Evolutionary conservation across 2,329 filamentous ascomycete genomes (phyloP), one percentile per base, ranked within the genome.

Genomic region (Cryphonectria carpinicola): DNA sequence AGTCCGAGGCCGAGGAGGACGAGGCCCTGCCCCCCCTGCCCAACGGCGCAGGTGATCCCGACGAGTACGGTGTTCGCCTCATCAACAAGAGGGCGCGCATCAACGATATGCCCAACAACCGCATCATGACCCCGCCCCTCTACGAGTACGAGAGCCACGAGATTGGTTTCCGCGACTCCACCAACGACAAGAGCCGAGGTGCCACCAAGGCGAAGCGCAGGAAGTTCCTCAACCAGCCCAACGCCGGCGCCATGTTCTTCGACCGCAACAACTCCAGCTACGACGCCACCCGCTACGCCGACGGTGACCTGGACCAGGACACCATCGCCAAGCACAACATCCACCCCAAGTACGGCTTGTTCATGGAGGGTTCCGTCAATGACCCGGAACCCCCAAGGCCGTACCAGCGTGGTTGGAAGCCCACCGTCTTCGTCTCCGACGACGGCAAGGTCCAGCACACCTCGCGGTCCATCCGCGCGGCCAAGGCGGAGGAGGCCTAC

Each of bases 161-260:
- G 75, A 89, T 90, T 72, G 88, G 88, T 19, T 89, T 88, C 77
- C 83, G 86, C 32, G 88, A 89, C 74, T 87, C 86, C 4, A 84
- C 84, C 72, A 89, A 89, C 71, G 86, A 87, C 74, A 83, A 84
- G 41, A 82, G 82, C 71, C 85, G 86, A 70, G 85, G 85, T 32
- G 85, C 86, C 63, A 88, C 84, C 46, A 83, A 82, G 73, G 82
- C 83, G 19, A 84, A 85, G 72, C 82, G 87, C 65, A 86, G 86
- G 75, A 85, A 84, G 76, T 89, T 84, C 74, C 80, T 88, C 63
- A 82, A 85, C 73, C 84, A 82, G 39, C 86, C 87, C 52, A 87
- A 88, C 75, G 85, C 84, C 61, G 84, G 84, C 70, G 83, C 82
- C 69, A 81, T 87, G 77, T 86, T 88, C 75, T 80, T 86, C 72